Conservation (phyloP, 1,139 yeast genomes). For the Geotrichum aggregatum region DNA sequence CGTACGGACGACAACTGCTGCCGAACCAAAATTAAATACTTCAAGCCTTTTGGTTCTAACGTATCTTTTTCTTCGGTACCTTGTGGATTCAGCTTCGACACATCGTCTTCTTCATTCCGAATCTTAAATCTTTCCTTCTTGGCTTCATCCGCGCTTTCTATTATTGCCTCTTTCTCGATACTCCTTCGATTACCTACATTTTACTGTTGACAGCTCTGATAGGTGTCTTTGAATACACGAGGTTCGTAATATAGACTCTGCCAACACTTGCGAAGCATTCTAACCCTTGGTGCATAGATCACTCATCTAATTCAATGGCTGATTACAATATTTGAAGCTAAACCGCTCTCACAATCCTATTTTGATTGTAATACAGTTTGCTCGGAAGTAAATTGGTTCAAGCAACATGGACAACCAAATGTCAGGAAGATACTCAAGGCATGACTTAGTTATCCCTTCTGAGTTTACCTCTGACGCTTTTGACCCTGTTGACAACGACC, state of each 20-base stretch:
- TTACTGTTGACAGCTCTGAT: neutral
- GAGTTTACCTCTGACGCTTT: constrained; percentile 8
- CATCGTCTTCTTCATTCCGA: too few species aligned
- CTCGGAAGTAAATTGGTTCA: constrained; percentile 1
- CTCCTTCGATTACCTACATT: too few species aligned
- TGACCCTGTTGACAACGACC: constrained; percentile 8
- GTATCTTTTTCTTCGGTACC: too few species aligned
- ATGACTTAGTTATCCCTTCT: constrained; percentile 3
- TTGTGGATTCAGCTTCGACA: too few species aligned
- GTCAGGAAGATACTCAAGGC: constrained; percentile 7
- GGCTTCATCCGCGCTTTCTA: too few species aligned
- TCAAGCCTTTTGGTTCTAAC: too few species aligned
- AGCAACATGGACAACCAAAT: constrained; percentile 10
- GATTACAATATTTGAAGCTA: neutral
- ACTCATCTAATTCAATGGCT: constrained; percentile 1
- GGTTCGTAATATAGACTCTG: neutral
- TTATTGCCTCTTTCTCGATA: too few species aligned
- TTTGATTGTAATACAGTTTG: constrained; percentile 4
- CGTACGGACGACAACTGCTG: too few species aligned
- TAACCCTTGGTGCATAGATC: neutral
- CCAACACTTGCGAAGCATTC: too few species aligned
- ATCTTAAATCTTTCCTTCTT: too few species aligned
- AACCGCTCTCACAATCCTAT: constrained; percentile 7
- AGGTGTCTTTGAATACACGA: neutral
- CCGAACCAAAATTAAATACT: too few species aligned